Conservation (phyloP, 768 basidiomycete genomes). For the Coprinopsis marcescibilis region DNA sequence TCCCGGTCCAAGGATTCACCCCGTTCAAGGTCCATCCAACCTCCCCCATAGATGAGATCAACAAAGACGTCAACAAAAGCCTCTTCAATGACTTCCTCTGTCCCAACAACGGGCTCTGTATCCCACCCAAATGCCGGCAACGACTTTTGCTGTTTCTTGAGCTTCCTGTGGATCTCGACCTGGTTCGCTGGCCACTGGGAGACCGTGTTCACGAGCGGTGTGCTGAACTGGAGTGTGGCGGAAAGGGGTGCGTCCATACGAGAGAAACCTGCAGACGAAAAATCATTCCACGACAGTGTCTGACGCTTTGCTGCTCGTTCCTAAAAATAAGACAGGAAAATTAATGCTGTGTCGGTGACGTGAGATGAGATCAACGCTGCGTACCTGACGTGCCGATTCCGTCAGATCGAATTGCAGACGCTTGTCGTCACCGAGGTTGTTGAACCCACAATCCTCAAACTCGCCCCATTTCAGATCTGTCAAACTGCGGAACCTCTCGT, state of each 20-base stretch:
- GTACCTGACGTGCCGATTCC: conserved; percentile 71
- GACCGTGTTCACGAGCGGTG: conserved; percentile 42
- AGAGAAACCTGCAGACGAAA: conserved; percentile 77
- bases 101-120: conserved; percentile 73
- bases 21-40: conserved; percentile 77
- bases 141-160: conserved; percentile 79
- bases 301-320: conserved; percentile 66
- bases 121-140: conserved; percentile 92
- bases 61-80: conserved; percentile 85
- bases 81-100: conserved; percentile 83
- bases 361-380: conserved; percentile 14
- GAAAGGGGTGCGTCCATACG: conserved; percentile 71
- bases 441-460: conserved; percentile 84
- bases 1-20: conserved; percentile 75
- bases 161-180: conserved; percentile 66
- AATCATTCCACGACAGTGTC: conserved; percentile 89
- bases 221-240: conserved; percentile 77
- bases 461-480: conserved; percentile 90
- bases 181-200: conserved; percentile 70
- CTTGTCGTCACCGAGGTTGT: conserved; percentile 49
- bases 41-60: conserved; percentile 73
- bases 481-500: conserved; percentile 72
- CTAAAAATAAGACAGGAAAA: conserved; percentile 27
- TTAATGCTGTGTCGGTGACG: too few relatives aligned
- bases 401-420: conserved; percentile 91